These are phyloP conservation scores for Candolleomyces efflorescens DNA, from an alignment of 768 basidiomycete species.

Conservation along the genomic window DNA sequence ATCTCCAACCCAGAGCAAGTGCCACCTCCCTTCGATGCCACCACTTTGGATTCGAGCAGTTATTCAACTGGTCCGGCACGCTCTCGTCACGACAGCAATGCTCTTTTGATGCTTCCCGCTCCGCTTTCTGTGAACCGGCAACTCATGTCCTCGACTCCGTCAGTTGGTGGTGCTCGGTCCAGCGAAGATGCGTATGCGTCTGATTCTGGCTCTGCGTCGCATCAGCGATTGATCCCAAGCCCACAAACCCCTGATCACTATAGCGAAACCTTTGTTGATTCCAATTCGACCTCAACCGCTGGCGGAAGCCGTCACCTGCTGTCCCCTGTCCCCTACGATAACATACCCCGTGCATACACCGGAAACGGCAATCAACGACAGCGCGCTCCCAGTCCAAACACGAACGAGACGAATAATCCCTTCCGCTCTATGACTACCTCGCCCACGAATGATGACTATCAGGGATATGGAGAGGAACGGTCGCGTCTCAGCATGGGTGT, in stretches of 20 bases:
- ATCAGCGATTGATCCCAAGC: conserved; percentile 40
- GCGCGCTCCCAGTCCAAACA: conserved; percentile 19
- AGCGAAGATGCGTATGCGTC: conserved; percentile 46
- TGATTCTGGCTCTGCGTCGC: conserved; percentile 35
- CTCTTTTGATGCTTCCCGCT: conserved; percentile 70
- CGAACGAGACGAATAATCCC: conserved; percentile 52
- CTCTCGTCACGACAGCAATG: conserved; percentile 63
- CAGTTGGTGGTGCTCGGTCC: conserved; percentile 40
- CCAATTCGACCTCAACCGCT: conserved; percentile 7
- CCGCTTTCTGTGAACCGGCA: conserved; percentile 62
- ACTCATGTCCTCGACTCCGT: conserved; percentile 45
- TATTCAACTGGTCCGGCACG: conserved; percentile 37
- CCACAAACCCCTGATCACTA: conserved; percentile 35
- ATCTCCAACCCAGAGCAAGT: conserved; percentile 74
- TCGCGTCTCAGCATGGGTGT: conserved; percentile 52
- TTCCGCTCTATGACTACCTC: conserved; percentile 48
- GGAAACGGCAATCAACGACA: conserved; percentile 15
- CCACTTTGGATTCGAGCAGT: conserved; percentile 54
- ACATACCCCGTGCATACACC: conserved; percentile 8
- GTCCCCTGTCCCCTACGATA: conserved; percentile 24
- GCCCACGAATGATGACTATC: conserved; percentile 31
- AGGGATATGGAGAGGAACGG: conserved; percentile 14
- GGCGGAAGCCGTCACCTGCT: conserved; percentile 25
- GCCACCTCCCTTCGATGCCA: conserved; percentile 49
- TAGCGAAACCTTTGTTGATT: conserved; percentile 35